Base-by-base conservation (phyloP, 345 rosid genomes). In the Citrus trifoliata region DNA sequence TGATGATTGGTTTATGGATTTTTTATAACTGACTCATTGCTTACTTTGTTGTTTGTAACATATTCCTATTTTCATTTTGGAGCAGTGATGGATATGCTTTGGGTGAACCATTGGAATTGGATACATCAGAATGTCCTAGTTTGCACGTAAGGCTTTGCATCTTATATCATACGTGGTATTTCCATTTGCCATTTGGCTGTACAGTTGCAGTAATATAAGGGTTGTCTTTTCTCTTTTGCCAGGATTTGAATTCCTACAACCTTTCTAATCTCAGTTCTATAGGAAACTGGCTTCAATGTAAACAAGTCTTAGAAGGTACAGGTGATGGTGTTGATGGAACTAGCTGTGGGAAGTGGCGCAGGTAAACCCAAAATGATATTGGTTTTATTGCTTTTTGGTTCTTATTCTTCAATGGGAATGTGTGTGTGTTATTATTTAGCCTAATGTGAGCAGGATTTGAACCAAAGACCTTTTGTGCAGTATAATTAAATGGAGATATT, bases 291-390 rank as follows among this genome's bases (percentile, higher is more conserved):
- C 99, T 97, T 76, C 98, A 93, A 56, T 97, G 99, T 80, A 87
- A 84, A 83, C 87, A 83, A 81, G 83, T 84, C 38, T 61, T 84
- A 58, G 89, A 87, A 67, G 85, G 79, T 70, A 42, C 72, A 63
- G 77, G 80, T 37, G 91, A 82, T 74, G 85, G 79, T 76, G 70
- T 18, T 19, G 82, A 82, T 74, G 92, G 88, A 84, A 83, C 84
- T 78, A 78, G 89, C 76, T 94, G 99, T 80, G 99, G 99, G 78
- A 97, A 97, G 84, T 94, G 99, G 99, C 97, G 97, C 82, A 93
- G 99, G 98, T 94, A 88, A 84, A 73, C 74, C 27, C 18, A 48
- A 71, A 75, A 25, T 71, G 16, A 69, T 61, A 74, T 73, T 70
- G 75, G 53, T 37, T 56, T n/a, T 68, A 19, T 33, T 40, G 70